Evolutionary conservation across 306 rosid species (phyloP).

Genomic region (Pyrus pyrifolia): DNA sequence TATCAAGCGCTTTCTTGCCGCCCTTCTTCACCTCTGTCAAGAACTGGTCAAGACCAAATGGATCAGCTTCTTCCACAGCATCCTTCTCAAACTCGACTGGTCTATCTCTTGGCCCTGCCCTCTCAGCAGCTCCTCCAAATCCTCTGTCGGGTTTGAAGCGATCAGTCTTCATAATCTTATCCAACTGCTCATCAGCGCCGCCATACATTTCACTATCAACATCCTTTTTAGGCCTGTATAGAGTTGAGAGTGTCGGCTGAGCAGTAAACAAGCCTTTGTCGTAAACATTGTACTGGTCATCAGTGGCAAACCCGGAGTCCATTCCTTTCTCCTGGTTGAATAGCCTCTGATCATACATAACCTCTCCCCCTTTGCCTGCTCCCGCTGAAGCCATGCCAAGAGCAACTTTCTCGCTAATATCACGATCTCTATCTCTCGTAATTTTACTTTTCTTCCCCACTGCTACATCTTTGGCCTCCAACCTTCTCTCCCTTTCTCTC

Average conservation of each 20-base stretch:
- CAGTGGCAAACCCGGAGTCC: conserved; percentile 77
- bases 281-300: conserved; percentile 90
- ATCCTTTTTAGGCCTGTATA: conserved; percentile 89
- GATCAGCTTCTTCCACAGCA: conserved; percentile 72
- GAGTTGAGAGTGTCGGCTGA: conserved; percentile 76
- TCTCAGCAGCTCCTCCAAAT: conserved; percentile 68
- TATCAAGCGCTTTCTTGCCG: conserved; percentile 63
- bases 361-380: conserved; percentile 62
- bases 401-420: conserved; percentile 90
- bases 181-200: conserved; percentile 87
- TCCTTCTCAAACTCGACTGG: conserved; percentile 82
- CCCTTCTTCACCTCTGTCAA: conserved; percentile 79
- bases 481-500: conserved; percentile 90
- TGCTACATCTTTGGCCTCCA: conserved; percentile 87
- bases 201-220: conserved; percentile 63
- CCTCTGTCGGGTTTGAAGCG: conserved; percentile 82
- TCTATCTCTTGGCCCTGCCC: conserved; percentile 62
- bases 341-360: conserved; percentile 84
- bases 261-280: conserved; percentile 77
- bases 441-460: conserved; percentile 94
- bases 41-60: conserved; percentile 88
- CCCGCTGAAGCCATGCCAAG: conserved; percentile 85
- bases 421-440: conserved; percentile 90
- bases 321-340: conserved; percentile 95
- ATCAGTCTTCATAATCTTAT: conserved; percentile 85